A percentile compares a stretch with the other conserved stretches of the same genome.
Evolutionary conservation across 305 asterid genomes (phyloP).

Genomic region (Fraxinus angustifolia): DNA sequence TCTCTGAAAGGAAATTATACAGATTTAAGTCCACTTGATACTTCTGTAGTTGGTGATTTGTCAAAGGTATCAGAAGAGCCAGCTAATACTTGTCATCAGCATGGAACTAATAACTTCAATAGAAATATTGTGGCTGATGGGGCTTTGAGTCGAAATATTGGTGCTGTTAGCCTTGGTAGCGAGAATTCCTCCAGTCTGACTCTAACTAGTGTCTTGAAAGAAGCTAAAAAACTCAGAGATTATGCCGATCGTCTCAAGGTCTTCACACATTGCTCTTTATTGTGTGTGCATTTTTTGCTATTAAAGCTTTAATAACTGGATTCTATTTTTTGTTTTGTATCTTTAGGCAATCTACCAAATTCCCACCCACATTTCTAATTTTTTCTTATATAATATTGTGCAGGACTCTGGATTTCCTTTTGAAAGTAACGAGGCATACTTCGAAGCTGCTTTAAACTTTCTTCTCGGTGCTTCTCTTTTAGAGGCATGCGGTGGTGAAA

Average conservation of each 20-base stretch:
- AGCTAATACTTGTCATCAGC: slow-evolving; percentile 32
- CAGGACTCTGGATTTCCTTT: slow-evolving; percentile 72
- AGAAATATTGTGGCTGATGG: slow-evolving; percentile 32
- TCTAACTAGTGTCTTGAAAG: slow-evolving; percentile 47
- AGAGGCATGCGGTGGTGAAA: slow-evolving; percentile 53
- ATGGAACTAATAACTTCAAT: slow-evolving; percentile 26
- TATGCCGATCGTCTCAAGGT: slow-evolving; percentile 84
- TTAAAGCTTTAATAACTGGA: slow-evolving; percentile 7
- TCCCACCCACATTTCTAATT: slow-evolving; percentile 15
- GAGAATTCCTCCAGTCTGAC: slow-evolving; percentile 37
- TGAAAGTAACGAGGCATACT: slow-evolving; percentile 69
- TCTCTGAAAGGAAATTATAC: slow-evolving; percentile 35
- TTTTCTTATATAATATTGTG: slow-evolving; percentile 21
- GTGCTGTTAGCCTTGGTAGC: slow-evolving; percentile 33
- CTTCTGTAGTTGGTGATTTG: slow-evolving; percentile 38
- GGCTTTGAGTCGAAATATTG: slow-evolving; percentile 26
- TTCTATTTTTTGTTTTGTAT: background rate
- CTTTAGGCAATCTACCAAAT: background rate
- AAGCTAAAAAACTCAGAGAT: slow-evolving; percentile 67
- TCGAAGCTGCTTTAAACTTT: slow-evolving; percentile 75
- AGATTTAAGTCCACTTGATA: slow-evolving; percentile 34
- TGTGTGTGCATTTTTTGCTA: background rate
- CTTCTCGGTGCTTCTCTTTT: slow-evolving; percentile 80
- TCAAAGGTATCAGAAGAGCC: slow-evolving; percentile 41
- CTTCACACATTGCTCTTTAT: slow-evolving; percentile 21